These are phyloP conservation scores for Claviceps africana DNA, from an alignment of 2,329 filamentous ascomycete genomes.

Conservation along the genomic window DNA sequence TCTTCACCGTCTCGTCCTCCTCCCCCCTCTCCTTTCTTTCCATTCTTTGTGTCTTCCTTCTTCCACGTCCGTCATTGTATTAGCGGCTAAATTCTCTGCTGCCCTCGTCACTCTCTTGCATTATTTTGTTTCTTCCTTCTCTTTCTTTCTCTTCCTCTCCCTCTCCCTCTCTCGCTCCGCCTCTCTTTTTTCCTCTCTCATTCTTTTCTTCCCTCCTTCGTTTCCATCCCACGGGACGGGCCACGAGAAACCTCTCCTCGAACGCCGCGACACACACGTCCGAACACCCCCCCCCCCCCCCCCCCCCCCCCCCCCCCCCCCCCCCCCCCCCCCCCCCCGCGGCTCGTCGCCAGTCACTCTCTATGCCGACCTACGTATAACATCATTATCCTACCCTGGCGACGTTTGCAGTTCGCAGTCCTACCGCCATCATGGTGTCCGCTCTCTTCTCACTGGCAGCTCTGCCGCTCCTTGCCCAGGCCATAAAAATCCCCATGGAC, in stretches of 20 bases:
- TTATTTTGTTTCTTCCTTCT: not conserved
- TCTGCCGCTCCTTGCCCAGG: conserved; percentile 15
- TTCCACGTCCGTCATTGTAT: not conserved
- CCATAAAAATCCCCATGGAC: conserved; percentile 11
- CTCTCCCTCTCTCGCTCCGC: not conserved
- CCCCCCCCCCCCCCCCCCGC: too few relatives aligned
- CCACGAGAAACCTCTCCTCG: not conserved
- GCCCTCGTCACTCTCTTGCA: not conserved
- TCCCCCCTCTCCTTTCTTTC: not conserved
- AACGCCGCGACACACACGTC: not conserved
- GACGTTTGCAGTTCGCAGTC: not conserved
- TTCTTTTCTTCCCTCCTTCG: not conserved
- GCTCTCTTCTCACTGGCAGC: conserved; percentile 16
- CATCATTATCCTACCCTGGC: not conserved
- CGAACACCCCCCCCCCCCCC: too few relatives aligned
- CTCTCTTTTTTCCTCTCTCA: not conserved
- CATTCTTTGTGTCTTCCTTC: too few relatives aligned
- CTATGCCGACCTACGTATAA: conserved; percentile 11
- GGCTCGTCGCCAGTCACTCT: conserved; percentile 12
- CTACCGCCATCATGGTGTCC: conserved; percentile 15
- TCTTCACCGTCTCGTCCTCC: not conserved
- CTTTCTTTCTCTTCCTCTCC: not conserved
- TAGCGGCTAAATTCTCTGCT: not conserved
- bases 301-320: too few relatives aligned
- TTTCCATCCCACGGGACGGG: not conserved